Base-by-base conservation (phyloP, 2,329 filamentous ascomycete genomes). In the Cytospora piceicola region DNA sequence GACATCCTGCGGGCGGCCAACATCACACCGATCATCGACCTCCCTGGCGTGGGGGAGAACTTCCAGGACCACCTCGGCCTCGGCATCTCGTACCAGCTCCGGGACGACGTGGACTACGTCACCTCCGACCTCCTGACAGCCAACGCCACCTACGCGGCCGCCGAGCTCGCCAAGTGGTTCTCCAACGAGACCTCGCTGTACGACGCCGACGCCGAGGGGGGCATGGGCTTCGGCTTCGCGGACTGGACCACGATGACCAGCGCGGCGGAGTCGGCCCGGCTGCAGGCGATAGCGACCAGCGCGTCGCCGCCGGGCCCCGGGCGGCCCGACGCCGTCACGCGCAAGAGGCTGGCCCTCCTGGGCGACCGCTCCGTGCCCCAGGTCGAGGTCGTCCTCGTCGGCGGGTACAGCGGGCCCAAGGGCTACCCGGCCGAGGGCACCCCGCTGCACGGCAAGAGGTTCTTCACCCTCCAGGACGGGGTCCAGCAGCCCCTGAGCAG, bases 31-130 rank as follows among this genome's bases (percentile, higher is more conserved):
- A 73, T 80, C 49, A 74, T 82, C 12, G 73, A 79, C 42, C 76
- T 81, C 46, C 76, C 79, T 1, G 77, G 76, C 29, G 78, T 83
- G 2, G 82, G 82, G 61, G 78, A 80, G 70, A 84, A 84, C 66
- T 74, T 82, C 42, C 79, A 82, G 69, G 82, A 84, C 69, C 82
- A 83, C 69, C 68, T 73, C 58, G 74, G 75, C 42, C 66, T 74
- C 5, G 70, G 69, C 58, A 71, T 73, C 61, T 69, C 70, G 1
- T 75, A 72, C 66, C 69, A 65, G 14, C 61, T 71, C 60, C 69
- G 67, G 51, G 58, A 64, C 15, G 66, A 68, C 51, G 54, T 63
- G 46, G 60, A 64, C 2, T 42, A 42, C 39, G 49, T 56, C 46
- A 65, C 69, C 27, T 67, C 69, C 29, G 70, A 71, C 61, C 52